Percentiles rank a stretch among this genome's conserved stretches.
Evolutionary conservation across 352 stramenopile species (phyloP).

Genomic region (Thalassiosira mediterranea): DNA sequence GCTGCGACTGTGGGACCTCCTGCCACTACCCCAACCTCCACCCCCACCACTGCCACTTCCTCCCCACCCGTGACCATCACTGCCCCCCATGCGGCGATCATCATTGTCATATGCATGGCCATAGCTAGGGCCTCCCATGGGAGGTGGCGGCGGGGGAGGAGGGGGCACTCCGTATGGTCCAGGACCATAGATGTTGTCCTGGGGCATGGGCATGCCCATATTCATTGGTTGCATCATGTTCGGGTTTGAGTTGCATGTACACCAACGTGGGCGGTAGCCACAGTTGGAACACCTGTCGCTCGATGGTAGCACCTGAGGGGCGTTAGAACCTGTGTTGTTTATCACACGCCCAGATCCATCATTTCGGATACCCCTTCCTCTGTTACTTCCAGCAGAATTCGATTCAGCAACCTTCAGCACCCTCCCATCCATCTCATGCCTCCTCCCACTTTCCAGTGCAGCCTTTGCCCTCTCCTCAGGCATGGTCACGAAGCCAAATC

Average conservation of each 20-base stretch:
- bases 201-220: conserved; percentile 26
- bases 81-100: conserved; percentile 33
- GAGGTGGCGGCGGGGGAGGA: conserved; percentile 4
- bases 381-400: conserved; percentile 71
- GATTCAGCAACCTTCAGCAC: conserved; percentile 80
- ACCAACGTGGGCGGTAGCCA: conserved; percentile 82
- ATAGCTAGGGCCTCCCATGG: conserved; percentile 42
- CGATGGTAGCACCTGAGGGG: conserved; percentile 11
- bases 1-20: conserved; percentile 44
- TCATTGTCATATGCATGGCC: conserved; percentile 41
- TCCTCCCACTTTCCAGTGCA: conserved; percentile 58
- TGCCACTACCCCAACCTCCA: conserved; percentile 14
- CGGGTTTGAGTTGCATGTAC: conserved; percentile 65
- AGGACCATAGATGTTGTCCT: conserved; percentile 44
- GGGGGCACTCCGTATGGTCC: background rate
- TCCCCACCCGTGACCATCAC: conserved; percentile 40
- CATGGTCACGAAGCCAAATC: conserved; percentile 84
- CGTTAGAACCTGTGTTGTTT: background rate
- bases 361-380: conserved; percentile 28
- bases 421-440: conserved; percentile 74
- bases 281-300: conserved; percentile 73
- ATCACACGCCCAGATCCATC: background rate
- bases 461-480: conserved; percentile 62
- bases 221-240: conserved; percentile 46
- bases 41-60: conserved; percentile 29